A percentile compares a stretch with the other conserved stretches of the same genome.
phyloP scores from a whole-genome alignment of 768 basidiomycete species.

The Pulveroboletus sp. region DNA sequence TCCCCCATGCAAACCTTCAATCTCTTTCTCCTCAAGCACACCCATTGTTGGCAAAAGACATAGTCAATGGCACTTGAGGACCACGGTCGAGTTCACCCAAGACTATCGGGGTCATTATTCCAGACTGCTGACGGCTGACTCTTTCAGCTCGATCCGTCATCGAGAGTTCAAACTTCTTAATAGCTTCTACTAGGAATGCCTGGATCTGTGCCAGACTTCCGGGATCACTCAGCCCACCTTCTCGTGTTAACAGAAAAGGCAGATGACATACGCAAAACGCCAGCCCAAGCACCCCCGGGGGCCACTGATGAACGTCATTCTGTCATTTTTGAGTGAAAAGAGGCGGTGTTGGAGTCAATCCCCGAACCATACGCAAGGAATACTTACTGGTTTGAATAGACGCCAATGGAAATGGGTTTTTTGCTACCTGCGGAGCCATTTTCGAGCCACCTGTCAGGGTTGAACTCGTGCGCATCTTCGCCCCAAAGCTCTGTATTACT shows the following conservation, averaged over 20 bases:
- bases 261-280: slow-evolving; percentile 28
- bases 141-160: slow-evolving; percentile 27
- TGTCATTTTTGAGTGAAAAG: neutral
- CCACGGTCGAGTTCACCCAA: slow-evolving; percentile 30
- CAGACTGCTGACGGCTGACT: slow-evolving; percentile 28
- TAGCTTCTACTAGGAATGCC: slow-evolving; percentile 51
- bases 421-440: slow-evolving; percentile 16
- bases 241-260: neutral
- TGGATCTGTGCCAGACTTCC: slow-evolving; percentile 48
- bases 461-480: slow-evolving; percentile 29
- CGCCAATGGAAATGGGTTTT: slow-evolving; percentile 21
- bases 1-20: too few relatives aligned
- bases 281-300: slow-evolving; percentile 27
- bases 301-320: slow-evolving; percentile 30
- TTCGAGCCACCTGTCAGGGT: slow-evolving; percentile 25
- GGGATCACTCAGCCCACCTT: neutral
- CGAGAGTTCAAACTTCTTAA: slow-evolving; percentile 50
- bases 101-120: slow-evolving; percentile 35
- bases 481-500: slow-evolving; percentile 31
- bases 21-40: too few relatives aligned
- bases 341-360: neutral
- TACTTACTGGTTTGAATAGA: slow-evolving; percentile 28
- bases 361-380: neutral
- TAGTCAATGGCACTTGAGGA: slow-evolving; percentile 31
- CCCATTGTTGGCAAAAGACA: slow-evolving; percentile 16